These are phyloP conservation scores for Pseudoperonospora humuli DNA, from an alignment of 352 stramenopile species.

Conservation along the genomic window DNA sequence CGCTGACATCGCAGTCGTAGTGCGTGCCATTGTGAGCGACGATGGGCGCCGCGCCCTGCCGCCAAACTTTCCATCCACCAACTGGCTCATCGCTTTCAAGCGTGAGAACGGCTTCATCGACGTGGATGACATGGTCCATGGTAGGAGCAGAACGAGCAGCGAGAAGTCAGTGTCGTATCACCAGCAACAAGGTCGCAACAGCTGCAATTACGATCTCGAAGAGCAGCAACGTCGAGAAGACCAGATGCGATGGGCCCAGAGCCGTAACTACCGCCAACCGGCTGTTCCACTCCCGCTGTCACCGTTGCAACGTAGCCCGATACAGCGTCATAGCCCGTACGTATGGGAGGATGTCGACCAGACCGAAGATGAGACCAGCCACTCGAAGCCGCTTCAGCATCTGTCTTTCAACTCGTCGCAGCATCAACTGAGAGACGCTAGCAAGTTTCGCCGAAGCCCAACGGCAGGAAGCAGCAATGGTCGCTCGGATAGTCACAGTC, in stretches of 20 bases:
- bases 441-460: slow-evolving; percentile 13
- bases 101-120: slow-evolving; percentile 38
- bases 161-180: slow-evolving; percentile 8
- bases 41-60: slow-evolving; percentile 35
- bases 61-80: slow-evolving; percentile 31
- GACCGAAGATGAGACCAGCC: neutral
- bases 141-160: slow-evolving; percentile 7
- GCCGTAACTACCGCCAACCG: slow-evolving; percentile 16
- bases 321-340: slow-evolving; percentile 5
- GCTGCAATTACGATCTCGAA: slow-evolving; percentile 16
- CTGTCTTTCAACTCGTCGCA: slow-evolving; percentile 2
- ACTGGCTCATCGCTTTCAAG: slow-evolving; percentile 54
- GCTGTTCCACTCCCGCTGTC: slow-evolving; percentile 11
- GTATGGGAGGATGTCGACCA: slow-evolving; percentile 9
- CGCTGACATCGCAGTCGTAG: slow-evolving; percentile 51
- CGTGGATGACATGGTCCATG: slow-evolving; percentile 9
- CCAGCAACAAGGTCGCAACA: slow-evolving; percentile 8
- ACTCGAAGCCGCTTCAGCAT: neutral
- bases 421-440: slow-evolving; percentile 7
- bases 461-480: slow-evolving; percentile 12
- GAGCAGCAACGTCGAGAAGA: slow-evolving; percentile 10
- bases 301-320: slow-evolving; percentile 5
- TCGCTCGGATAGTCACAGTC: neutral
- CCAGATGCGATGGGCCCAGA: slow-evolving; percentile 10
- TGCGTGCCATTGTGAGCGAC: slow-evolving; percentile 42